phyloP scores from a whole-genome alignment of 306 rosid genomes.

The Benincasa hispida region DNA sequence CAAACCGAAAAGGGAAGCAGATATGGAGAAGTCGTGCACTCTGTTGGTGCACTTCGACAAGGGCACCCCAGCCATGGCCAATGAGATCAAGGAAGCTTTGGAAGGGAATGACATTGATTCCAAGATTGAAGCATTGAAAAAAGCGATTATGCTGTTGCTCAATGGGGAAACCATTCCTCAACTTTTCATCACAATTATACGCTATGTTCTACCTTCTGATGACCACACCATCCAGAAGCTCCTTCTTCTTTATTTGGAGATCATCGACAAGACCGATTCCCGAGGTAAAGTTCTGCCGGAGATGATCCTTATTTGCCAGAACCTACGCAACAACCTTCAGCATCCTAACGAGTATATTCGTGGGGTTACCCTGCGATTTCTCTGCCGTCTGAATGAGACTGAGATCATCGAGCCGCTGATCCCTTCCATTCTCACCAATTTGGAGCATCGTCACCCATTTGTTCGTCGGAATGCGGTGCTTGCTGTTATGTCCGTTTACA shows the following conservation, averaged over 20 bases:
- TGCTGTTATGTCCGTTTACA: conserved; percentile 77
- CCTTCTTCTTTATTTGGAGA: conserved; percentile 85
- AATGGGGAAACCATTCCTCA: conserved; percentile 90
- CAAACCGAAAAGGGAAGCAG: background rate
- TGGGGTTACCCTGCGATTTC: conserved; percentile 80
- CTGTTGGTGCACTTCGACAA: conserved; percentile 85
- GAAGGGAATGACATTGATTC: conserved; percentile 61
- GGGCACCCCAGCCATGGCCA: conserved; percentile 77
- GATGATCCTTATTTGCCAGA: conserved; percentile 95
- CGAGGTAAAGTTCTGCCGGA: conserved; percentile 79
- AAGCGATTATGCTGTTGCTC: conserved; percentile 81
- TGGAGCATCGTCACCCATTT: conserved; percentile 86
- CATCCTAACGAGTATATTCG: conserved; percentile 90
- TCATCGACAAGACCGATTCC: conserved; percentile 85
- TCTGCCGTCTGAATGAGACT: conserved; percentile 73
- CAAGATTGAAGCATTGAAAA: conserved; percentile 77
- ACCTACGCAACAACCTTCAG: conserved; percentile 85
- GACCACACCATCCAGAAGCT: conserved; percentile 96
- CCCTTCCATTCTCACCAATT: conserved; percentile 70
- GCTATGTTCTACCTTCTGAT: conserved; percentile 87
- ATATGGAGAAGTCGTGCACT: conserved; percentile 84
- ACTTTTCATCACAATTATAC: conserved; percentile 80
- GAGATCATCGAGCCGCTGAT: conserved; percentile 87
- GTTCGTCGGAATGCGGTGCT: conserved; percentile 76
- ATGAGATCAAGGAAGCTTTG: conserved; percentile 76